Evolutionary conservation across 345 rosid species (phyloP).

Genomic region (Erysimum cheiranthoides): DNA sequence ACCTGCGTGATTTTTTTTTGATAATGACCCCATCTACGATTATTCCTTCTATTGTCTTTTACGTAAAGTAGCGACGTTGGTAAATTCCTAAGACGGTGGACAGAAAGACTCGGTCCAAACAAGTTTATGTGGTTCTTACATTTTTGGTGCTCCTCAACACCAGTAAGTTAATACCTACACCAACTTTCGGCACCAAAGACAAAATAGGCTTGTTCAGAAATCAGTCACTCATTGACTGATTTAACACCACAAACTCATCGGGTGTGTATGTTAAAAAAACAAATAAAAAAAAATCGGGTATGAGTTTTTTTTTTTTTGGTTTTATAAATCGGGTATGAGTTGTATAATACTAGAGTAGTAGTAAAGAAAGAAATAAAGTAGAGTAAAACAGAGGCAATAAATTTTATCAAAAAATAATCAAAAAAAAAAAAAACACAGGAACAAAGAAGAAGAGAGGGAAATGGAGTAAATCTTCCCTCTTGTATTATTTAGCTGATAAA

Average conservation of each 20-base stretch:
- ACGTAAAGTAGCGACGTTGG: conserved; percentile 17
- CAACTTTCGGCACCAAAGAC: background rate
- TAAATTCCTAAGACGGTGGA: conserved; percentile 6
- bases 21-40: conserved; percentile 25
- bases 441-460: no score
- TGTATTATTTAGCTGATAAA: no score
- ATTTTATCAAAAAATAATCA: no score
- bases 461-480: no score
- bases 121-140: conserved; percentile 13
- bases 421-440: no score
- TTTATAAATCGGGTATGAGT: no score
- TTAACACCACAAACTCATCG: background rate
- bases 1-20: background rate
- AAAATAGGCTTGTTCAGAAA: background rate
- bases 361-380: no score
- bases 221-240: background rate
- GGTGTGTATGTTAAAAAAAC: no score
- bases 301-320: no score
- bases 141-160: background rate
- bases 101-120: background rate
- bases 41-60: background rate
- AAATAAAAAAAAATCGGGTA: no score
- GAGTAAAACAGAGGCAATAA: no score
- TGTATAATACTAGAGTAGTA: no score
- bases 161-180: background rate